Base-by-base conservation (phyloP, 1,284 basidiomycete species). In the Sporisorium sorghi region DNA sequence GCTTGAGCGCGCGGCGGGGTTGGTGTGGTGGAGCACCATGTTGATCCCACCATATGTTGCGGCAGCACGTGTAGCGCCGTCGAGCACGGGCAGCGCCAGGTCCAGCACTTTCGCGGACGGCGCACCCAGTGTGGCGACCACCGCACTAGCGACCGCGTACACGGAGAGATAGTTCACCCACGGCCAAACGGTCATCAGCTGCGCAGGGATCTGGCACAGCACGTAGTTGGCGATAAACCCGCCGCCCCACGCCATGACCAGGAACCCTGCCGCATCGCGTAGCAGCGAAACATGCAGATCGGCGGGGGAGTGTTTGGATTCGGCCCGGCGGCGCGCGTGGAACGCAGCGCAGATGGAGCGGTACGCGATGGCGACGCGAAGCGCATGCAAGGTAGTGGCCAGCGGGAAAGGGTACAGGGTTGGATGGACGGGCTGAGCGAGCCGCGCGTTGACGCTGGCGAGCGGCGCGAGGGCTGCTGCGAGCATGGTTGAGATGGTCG, bases 171-270 rank as follows among this genome's bases (percentile, higher is more conserved):
- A 81, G 55, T 78, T 76, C 43, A 80, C 15, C 61, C 76, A 73
- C 5, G 79, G 73, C 62, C 58, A 64, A 5, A 73, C 42, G 30
- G 58, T 48, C n/a, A 81, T 64, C 10, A 81, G 62, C 39, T 76
- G 77, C 8, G 52, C 56, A 1, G 79, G 79, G 44, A 75, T 69
- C n/a, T 67, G 67, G n/a, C 58, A 55, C 35, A 76, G 59, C 12
- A 80, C 21, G 55, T 72, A 72, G 56, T 76, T 71, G 39, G 73
- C 32, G 51, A 81, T 62, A 46, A 81, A 70, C 9, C 71, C 64
- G 12, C 79, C 79, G 14, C 79, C 79, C 79, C 79, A 81, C 3
- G 73, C 68, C 79, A 81, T 81, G 35, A 81, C 72, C 43, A 80
- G 67, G 58, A 78, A 81, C 11, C 79, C 79, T 5, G 61, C 78